Percentiles rank a stretch among this genome's conserved stretches.
phyloP scores from a whole-genome alignment of 805 yeast genomes.

The Spathaspora sp. region DNA sequence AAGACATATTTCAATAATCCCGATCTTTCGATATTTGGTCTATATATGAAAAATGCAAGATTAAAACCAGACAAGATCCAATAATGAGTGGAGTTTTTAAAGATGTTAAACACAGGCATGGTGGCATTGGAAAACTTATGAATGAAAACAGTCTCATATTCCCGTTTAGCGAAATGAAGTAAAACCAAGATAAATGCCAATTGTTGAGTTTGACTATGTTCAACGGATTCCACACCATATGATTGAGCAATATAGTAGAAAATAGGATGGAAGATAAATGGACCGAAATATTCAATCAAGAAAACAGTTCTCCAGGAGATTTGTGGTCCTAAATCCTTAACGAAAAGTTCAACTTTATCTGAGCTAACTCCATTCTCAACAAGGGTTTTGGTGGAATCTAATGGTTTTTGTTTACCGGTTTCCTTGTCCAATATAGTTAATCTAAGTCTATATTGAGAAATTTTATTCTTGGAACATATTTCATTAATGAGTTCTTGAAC shows the following conservation, averaged over 20 bases:
- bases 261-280: conserved; percentile 73
- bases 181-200: conserved; percentile 54
- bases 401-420: conserved; percentile 12
- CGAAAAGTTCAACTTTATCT: conserved; percentile 43
- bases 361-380: conserved; percentile 41
- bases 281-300: conserved; percentile 85
- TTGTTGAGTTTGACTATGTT: conserved; percentile 50
- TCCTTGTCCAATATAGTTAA: conserved; percentile 18
- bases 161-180: conserved; percentile 84
- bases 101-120: conserved; percentile 85
- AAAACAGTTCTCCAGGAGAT: conserved; percentile 91
- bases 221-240: conserved; percentile 18
- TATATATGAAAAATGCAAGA: conserved; percentile 49
- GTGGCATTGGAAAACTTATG: conserved; percentile 86
- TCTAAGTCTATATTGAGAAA: conserved; percentile 31
- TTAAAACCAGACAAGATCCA: conserved; percentile 82
- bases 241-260: conserved; percentile 43
- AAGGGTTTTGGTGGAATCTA: conserved; percentile 41
- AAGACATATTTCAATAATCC: conserved; percentile 29
- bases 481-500: conserved; percentile 41
- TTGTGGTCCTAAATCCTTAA: conserved; percentile 92
- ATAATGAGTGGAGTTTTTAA: conserved; percentile 88
- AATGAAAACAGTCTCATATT: conserved; percentile 77
- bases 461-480: conserved; percentile 40
- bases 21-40: conserved; percentile 12